Evolutionary conservation across 805 yeast species (phyloP), one percentile per base, ranked within the genome.

Genomic region (Candida maltosa): DNA sequence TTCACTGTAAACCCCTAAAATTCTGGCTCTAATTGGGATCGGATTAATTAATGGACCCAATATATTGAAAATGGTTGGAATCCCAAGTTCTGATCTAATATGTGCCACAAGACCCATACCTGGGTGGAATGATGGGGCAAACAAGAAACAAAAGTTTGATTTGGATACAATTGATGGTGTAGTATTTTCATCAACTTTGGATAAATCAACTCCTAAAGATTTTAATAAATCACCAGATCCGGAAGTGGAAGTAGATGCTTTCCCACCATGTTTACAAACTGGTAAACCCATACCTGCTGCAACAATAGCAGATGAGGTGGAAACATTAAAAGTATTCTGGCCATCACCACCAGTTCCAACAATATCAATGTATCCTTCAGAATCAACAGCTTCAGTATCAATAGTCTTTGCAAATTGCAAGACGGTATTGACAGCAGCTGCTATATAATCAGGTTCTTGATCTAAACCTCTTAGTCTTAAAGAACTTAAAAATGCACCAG

Each of bases 311-410:
- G 96, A 71, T 2, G 97, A 86, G 0, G 98, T 93, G 11, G 95
- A 83, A 2, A 93, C 98, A 49, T 93, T 93, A 65, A 93, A 93
- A 0, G 99, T 93, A 55, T 93, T 83, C 54, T 93, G 96, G 2
- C 96, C 96, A 55, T 93, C 99, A 11, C 99, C 99, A 18, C 99
- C 99, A 0, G 99, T 93, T 2, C 99, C 99, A 5, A 93, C 99
- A 20, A 93, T 86, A 57, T 93, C 99, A 5, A 83, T 70, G 46
- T 74, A 83, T 0, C 83, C 83, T 1, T 56, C 59, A 1, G 62
- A 48, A 26, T 73, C 75, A 10, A 75, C 73, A 1, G 51, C 46
- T 6, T 60, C 49, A 2, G 69, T 55, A 7, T 70, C 63, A n/a
- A 87, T 74, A 8, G 66, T 46, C 32, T 72, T 73, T 5, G 93